phyloP scores from a whole-genome alignment of 2,329 filamentous ascomycete species.

The Colletotrichum sp. region DNA sequence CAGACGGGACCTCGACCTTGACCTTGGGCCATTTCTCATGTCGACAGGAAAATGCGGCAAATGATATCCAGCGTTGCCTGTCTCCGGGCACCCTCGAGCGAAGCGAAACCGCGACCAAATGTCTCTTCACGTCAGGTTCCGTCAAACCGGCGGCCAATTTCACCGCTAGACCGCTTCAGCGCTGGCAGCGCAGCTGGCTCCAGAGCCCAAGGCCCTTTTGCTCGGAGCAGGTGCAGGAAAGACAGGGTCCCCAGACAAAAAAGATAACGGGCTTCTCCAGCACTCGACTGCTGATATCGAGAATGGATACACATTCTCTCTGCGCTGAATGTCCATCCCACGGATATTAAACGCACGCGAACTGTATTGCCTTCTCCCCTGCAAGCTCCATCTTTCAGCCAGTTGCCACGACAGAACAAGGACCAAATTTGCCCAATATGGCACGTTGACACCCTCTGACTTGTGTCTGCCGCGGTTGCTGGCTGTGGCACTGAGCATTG shows the following conservation, averaged over 20 bases:
- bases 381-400: neutral
- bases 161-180: neutral
- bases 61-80: neutral
- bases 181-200: neutral
- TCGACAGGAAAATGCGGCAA: neutral
- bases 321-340: neutral
- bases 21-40: neutral
- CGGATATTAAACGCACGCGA: conserved; percentile 17
- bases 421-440: neutral
- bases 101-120: neutral
- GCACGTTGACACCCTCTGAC: neutral
- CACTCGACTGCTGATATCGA: conserved; percentile 2
- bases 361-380: conserved; percentile 6
- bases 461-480: conserved; percentile 7
- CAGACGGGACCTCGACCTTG: neutral
- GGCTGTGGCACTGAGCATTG: conserved; percentile 3
- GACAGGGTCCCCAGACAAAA: conserved; percentile 3
- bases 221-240: neutral
- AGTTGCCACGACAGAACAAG: neutral
- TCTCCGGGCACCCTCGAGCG: neutral
- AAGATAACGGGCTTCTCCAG: conserved; percentile 10
- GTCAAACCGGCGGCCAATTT: neutral
- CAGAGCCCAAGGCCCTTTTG: neutral
- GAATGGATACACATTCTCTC: neutral
- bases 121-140: neutral